Evolutionary conservation across 768 basidiomycete species (phyloP).

Genomic region (Xanthoconium stramineum): DNA sequence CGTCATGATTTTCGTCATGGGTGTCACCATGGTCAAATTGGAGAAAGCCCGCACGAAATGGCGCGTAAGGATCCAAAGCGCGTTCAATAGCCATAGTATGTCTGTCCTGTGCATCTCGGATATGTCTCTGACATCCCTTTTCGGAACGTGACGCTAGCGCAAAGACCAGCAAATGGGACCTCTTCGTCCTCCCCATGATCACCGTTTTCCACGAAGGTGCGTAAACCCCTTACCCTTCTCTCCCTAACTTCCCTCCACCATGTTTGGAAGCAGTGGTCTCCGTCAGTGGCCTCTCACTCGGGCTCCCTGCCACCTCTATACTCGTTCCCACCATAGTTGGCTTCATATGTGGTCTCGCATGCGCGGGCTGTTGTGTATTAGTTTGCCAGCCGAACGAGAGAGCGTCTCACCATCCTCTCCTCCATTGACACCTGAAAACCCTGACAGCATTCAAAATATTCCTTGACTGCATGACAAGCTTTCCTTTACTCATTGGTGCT

Average conservation of each 20-base stretch:
- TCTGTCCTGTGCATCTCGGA: neutral
- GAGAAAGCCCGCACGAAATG: slow-evolving; percentile 93
- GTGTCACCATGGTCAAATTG: slow-evolving; percentile 91
- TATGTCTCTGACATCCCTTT: neutral
- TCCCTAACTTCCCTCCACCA: slow-evolving; percentile 20
- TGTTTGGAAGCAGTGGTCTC: slow-evolving; percentile 90
- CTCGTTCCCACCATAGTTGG: slow-evolving; percentile 90
- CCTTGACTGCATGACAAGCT: slow-evolving; percentile 87
- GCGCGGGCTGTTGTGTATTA: slow-evolving; percentile 78
- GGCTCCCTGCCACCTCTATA: slow-evolving; percentile 76
- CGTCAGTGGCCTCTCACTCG: slow-evolving; percentile 89
- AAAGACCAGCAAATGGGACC: slow-evolving; percentile 71
- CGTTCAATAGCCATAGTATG: slow-evolving; percentile 64
- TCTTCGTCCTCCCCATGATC: slow-evolving; percentile 87
- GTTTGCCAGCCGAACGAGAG: slow-evolving; percentile 72
- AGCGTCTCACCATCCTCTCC: slow-evolving; percentile 17
- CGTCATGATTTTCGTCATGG: slow-evolving; percentile 93
- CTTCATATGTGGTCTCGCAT: slow-evolving; percentile 67
- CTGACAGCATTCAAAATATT: slow-evolving; percentile 72
- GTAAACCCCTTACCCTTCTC: neutral
- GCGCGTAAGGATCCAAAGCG: slow-evolving; percentile 80
- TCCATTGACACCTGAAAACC: neutral
- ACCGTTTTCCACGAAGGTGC: slow-evolving; percentile 90
- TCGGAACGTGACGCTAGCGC: slow-evolving; percentile 47
- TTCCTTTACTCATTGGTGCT: slow-evolving; percentile 90